Evolutionary conservation across 352 stramenopile species (phyloP).

Genomic region (Plasmopara viticola): DNA sequence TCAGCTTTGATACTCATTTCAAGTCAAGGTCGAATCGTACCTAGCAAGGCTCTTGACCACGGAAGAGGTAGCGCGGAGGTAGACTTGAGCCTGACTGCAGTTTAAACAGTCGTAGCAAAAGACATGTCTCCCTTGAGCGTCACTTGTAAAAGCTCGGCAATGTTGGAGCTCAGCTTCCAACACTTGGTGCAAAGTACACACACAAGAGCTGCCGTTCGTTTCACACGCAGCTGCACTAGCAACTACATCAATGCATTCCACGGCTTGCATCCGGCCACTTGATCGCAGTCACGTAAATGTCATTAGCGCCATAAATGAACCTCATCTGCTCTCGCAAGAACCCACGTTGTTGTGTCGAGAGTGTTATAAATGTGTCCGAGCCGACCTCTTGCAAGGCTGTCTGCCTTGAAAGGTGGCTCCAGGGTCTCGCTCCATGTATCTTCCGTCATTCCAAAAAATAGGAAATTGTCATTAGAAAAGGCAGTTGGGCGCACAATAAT

Average conservation of each 20-base stretch:
- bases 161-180: constrained; percentile 16
- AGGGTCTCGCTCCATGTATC: constrained; percentile 3
- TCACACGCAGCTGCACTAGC: neutral
- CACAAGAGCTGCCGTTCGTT: neutral
- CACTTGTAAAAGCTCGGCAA: neutral
- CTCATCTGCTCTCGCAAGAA: neutral
- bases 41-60: constrained; percentile 13
- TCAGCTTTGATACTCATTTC: neutral
- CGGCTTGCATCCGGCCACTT: constrained; percentile 24
- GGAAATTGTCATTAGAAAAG: neutral
- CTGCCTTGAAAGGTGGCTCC: constrained; percentile 12
- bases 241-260: constrained; percentile 24
- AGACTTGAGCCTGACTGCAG: constrained; percentile 11
- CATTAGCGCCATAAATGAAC: neutral
- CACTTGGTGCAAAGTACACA: constrained; percentile 2
- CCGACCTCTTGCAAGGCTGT: constrained; percentile 26
- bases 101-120: constrained; percentile 23
- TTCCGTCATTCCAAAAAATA: neutral
- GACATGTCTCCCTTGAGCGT: constrained; percentile 10
- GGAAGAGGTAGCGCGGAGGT: constrained; percentile 15
- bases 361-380: constrained; percentile 36
- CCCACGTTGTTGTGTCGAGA: constrained; percentile 26
- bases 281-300: neutral
- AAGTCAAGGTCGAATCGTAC: constrained; percentile 5
- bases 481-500: no score